phyloP scores from a whole-genome alignment of 2,329 filamentous ascomycete species.

The Emergomyces orientalis region DNA sequence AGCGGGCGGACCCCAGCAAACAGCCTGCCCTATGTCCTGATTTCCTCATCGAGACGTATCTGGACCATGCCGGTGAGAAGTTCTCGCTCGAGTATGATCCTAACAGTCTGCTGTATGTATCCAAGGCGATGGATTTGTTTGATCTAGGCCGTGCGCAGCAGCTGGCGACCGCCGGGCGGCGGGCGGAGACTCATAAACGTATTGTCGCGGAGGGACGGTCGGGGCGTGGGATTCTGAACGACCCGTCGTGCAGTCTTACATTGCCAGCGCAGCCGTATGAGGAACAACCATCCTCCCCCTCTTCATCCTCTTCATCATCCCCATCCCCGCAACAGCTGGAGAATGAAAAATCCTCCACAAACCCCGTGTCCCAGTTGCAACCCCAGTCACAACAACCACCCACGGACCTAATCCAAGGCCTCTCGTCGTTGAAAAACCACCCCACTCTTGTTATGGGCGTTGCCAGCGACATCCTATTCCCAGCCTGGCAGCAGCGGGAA shows the following conservation, averaged over 20 bases:
- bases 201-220: constrained; percentile 42
- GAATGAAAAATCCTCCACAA: no score
- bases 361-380: constrained; percentile 6
- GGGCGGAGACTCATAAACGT: constrained; percentile 51
- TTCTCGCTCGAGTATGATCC: constrained; percentile 95
- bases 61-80: constrained; percentile 96
- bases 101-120: constrained; percentile 91
- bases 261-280: constrained; percentile 77
- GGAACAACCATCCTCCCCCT: constrained; percentile 55
- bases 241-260: constrained; percentile 64
- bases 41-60: constrained; percentile 94
- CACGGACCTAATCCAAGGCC: constrained; percentile 66
- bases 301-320: neutral
- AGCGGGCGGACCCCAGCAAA: constrained; percentile 73
- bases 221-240: constrained; percentile 19
- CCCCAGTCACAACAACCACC: constrained; percentile 48
- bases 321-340: neutral
- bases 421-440: constrained; percentile 62
- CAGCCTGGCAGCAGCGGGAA: constrained; percentile 95
- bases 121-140: constrained; percentile 98
- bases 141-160: constrained; percentile 72
- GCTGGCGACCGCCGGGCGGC: constrained; percentile 50
- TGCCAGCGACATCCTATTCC: constrained; percentile 91
- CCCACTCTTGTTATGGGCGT: constrained; percentile 87
- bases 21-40: constrained; percentile 93